Evolutionary conservation across 306 rosid species (phyloP).

Genomic region (Lathyrus oleraceus): DNA sequence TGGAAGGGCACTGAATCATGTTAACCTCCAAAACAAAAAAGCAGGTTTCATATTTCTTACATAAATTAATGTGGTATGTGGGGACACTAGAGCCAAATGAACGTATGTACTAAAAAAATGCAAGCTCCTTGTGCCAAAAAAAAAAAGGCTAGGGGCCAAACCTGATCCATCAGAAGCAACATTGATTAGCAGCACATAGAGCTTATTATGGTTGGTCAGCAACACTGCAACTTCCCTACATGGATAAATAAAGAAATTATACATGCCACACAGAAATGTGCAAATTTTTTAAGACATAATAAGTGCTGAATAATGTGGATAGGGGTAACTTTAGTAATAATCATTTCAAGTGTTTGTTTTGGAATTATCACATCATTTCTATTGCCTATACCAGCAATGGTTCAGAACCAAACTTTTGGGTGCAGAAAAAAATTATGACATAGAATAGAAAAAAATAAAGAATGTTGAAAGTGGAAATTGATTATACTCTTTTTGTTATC

Average conservation of each 20-base stretch:
- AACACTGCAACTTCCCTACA: conserved; percentile 78
- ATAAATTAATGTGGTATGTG: conserved; percentile 26
- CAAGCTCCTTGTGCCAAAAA: conserved; percentile 27
- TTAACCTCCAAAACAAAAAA: conserved; percentile 10
- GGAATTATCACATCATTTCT: conserved; percentile 14
- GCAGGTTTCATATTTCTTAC: background rate
- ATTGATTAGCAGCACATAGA: conserved; percentile 63
- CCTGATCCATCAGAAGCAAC: conserved; percentile 69
- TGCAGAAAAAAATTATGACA: background rate
- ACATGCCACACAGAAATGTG: conserved; percentile 21
- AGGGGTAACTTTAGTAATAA: conserved; percentile 19
- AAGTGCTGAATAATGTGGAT: conserved; percentile 2
- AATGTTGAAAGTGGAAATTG: conserved; percentile 6
- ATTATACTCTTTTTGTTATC: background rate
- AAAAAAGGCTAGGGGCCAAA: conserved; percentile 39
- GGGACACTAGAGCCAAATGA: conserved; percentile 20
- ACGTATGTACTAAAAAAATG: conserved; percentile 14
- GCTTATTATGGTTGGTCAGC: conserved; percentile 76
- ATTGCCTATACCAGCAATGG: conserved; percentile 16
- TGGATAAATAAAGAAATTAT: conserved; percentile 25
- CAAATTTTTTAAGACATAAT: background rate
- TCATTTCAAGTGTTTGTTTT: conserved; percentile 11
- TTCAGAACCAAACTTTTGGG: conserved; percentile 23
- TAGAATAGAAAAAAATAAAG: background rate
- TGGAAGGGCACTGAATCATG: conserved; percentile 1